These are phyloP conservation scores for Lichenothelia convexa DNA, from an alignment of 495 filamentous ascomycete species.

Conservation along the genomic window DNA sequence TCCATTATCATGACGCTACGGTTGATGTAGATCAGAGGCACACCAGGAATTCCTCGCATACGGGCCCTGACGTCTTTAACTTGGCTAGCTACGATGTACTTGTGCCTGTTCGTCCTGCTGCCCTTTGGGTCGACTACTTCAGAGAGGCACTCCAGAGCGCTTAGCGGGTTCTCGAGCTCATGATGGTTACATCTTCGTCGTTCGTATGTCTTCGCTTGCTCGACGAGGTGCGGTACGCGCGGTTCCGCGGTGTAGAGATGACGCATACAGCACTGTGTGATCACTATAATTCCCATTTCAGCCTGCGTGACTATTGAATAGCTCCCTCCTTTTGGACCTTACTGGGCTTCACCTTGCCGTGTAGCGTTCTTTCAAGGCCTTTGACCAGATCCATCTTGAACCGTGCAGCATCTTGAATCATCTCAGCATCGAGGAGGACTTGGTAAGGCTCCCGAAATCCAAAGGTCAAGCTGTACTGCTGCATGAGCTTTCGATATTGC, in stretches of 20 bases:
- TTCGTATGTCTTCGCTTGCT: slow-evolving; percentile 25
- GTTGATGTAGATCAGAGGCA: slow-evolving; percentile 67
- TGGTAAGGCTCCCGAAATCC: slow-evolving; percentile 89
- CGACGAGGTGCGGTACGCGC: not conserved
- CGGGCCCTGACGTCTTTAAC: slow-evolving; percentile 35
- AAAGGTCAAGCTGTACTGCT: slow-evolving; percentile 65
- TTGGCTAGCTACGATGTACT: slow-evolving; percentile 75
- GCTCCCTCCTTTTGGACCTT: not conserved
- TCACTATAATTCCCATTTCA: slow-evolving; percentile 12
- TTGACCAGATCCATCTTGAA: slow-evolving; percentile 69
- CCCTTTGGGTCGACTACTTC: no score
- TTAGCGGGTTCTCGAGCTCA: slow-evolving; percentile 55
- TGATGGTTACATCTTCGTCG: slow-evolving; percentile 81
- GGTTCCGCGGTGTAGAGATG: slow-evolving; percentile 42
- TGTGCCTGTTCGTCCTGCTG: slow-evolving; percentile 61
- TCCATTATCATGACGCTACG: slow-evolving; percentile 81
- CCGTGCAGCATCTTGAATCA: slow-evolving; percentile 50
- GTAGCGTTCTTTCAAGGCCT: slow-evolving; percentile 53
- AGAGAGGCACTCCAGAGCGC: slow-evolving; percentile 57
- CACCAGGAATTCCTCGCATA: slow-evolving; percentile 46
- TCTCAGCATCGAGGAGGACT: slow-evolving; percentile 70
- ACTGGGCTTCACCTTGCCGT: slow-evolving; percentile 74
- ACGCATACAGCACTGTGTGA: slow-evolving; percentile 34
- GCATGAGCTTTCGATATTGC: slow-evolving; percentile 93
- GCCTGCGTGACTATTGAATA: not conserved